Percentiles rank a stretch among this genome's conserved stretches.
phyloP scores from a whole-genome alignment of 768 basidiomycete genomes.

The Calvatia gigantea region DNA sequence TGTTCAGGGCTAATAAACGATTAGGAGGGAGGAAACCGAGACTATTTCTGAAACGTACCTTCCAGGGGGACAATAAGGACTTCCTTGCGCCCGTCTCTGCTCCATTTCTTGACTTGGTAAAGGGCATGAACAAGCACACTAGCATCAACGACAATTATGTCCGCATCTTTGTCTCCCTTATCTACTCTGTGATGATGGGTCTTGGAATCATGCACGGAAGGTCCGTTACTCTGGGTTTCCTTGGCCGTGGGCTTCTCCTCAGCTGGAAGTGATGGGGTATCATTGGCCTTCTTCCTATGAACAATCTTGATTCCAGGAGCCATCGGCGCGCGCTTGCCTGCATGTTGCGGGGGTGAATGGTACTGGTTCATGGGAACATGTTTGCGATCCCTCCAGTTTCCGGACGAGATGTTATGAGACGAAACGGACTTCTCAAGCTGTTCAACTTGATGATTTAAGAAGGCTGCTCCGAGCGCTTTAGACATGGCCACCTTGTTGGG shows the following conservation, averaged over 20 bases:
- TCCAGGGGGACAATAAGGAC: conserved; percentile 83
- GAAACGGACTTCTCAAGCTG: conserved; percentile 78
- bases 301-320: conserved; percentile 28
- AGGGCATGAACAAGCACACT: conserved; percentile 79
- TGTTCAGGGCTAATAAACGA: conserved; percentile 72
- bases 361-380: conserved; percentile 11
- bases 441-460: conserved; percentile 84
- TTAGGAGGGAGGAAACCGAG: too few species aligned
- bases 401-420: conserved; percentile 42
- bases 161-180: conserved; percentile 49
- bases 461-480: conserved; percentile 81
- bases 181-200: conserved; percentile 16
- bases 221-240: conserved; percentile 9
- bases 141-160: conserved; percentile 75
- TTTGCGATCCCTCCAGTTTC: conserved; percentile 60
- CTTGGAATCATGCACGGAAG: not conserved
- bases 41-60: conserved; percentile 65
- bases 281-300: conserved; percentile 26
- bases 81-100: conserved; percentile 72
- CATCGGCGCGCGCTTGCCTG: conserved; percentile 28
- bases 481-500: conserved; percentile 77
- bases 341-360: conserved; percentile 18
- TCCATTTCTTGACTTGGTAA: conserved; percentile 80
- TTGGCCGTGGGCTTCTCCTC: conserved; percentile 13
- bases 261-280: conserved; percentile 17